Conservation (phyloP, 176 grass and related monocot species). For the Carex kokanica region DNA sequence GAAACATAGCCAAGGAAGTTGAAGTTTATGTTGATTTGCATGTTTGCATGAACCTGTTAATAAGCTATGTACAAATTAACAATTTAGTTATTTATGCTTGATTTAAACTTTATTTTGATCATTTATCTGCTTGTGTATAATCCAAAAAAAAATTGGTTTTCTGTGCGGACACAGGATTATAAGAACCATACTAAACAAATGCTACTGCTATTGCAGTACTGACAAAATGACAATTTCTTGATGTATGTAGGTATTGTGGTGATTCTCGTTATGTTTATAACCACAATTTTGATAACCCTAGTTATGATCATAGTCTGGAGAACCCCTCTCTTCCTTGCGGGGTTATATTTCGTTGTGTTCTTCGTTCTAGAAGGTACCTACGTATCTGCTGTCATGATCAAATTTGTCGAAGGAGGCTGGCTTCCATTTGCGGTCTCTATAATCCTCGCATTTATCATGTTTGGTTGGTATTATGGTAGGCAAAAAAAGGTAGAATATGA, state of each 20-base stretch:
- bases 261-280: conserved; percentile 91
- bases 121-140: background rate
- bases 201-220: background rate
- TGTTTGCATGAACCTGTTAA: background rate
- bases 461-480: conserved; percentile 73
- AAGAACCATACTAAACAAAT: background rate
- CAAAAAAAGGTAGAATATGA: conserved; percentile 67
- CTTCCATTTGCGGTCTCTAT: conserved; percentile 68
- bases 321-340: conserved; percentile 35
- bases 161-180: too few species aligned
- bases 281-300: conserved; percentile 66
- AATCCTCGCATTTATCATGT: conserved; percentile 71
- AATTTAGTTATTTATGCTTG: background rate
- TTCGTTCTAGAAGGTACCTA: conserved; percentile 64
- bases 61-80: background rate
- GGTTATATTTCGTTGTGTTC: conserved; percentile 55
- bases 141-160: background rate
- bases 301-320: conserved; percentile 85
- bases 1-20: background rate
- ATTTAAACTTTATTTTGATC: background rate
- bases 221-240: background rate
- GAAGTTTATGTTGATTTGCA: background rate
- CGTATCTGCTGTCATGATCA: conserved; percentile 59
- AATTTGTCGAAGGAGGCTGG: conserved; percentile 75
- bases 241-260: conserved; percentile 69